Evolutionary conservation across 176 grass and related monocot species (phyloP), one percentile per base, ranked within the genome.

Genomic region (Musa beccarii): DNA sequence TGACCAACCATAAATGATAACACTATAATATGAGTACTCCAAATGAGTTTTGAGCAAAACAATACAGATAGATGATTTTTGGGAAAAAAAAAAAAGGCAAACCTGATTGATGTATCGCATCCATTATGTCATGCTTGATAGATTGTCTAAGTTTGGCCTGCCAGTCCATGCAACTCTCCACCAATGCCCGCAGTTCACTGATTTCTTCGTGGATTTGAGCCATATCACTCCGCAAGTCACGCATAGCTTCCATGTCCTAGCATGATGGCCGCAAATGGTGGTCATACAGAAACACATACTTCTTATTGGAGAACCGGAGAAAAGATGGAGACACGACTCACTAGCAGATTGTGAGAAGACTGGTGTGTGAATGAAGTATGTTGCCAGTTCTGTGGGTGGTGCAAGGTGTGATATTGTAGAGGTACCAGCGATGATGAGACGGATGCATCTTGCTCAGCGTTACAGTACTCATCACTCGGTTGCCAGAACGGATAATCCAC

Each of bases 121-220:
- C 79, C 78, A 84, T 86, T 75, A 99, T 85, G 73, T 89, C 96
- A 8, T 89, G 80, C 81, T 92, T 99, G 69, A 99, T 86, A 56
- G 84, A 88, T 43, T 95, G 81, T 76, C 87, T 88, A 76, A 95
- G 85, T 74, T 88, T 95, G 76, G 70, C 78, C 86, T 95, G 91
- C 81, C 91, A 99, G 80, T 89, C 85, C 79, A 99, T 89, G 90
- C 96, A 94, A 89, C 79, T 89, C 86, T 99, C 88, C 25, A 93
- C 83, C 86, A 92, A 86, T 83, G 89, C 85, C 63, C 86, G 53
- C 26, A 99, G 84, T 77, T 99, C 88, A 59, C 80, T 86, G 83
- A 99, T 83, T 82, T 99, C 88, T 76, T 89, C 84, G 85, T 92
- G 96, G 75, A 99, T 92, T 81, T 94, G 88, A 55, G 86, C 72